Conservation (phyloP, 169 alveolate genomes). For the Plasmodium reichenowi region DNA sequence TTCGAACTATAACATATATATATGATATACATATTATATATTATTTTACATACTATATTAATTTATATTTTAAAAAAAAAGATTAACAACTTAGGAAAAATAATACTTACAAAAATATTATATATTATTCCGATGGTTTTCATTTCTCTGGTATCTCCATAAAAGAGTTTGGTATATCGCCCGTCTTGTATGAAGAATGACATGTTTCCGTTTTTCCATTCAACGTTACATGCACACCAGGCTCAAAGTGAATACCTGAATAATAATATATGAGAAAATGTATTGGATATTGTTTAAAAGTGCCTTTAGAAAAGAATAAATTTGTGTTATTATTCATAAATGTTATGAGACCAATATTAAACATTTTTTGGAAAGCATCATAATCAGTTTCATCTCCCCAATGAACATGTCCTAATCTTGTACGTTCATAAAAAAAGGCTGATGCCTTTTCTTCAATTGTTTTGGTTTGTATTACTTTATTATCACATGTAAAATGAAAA, state of each 20-base stretch:
- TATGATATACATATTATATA: too few relatives aligned
- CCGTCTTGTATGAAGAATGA: slow-evolving; percentile 19
- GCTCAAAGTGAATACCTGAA: slow-evolving; percentile 62
- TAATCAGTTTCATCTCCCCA: slow-evolving; percentile 75
- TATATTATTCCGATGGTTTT: background rate
- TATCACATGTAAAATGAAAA: slow-evolving; percentile 48
- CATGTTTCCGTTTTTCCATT: background rate
- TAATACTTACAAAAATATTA: too few relatives aligned
- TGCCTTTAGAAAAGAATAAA: slow-evolving; percentile 28
- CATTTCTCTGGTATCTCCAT: background rate
- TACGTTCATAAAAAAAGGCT: slow-evolving; percentile 53
- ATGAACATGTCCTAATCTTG: slow-evolving; percentile 59
- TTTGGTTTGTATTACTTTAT: slow-evolving; percentile 29
- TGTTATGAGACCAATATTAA: slow-evolving; percentile 55
- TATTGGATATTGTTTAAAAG: slow-evolving; percentile 20
- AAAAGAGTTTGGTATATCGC: slow-evolving; percentile 22
- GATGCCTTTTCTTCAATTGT: slow-evolving; percentile 47
- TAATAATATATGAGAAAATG: slow-evolving; percentile 38
- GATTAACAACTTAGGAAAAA: too few relatives aligned
- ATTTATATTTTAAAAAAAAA: too few relatives aligned
- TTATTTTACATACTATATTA: too few relatives aligned
- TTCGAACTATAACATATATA: too few relatives aligned
- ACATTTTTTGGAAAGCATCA: slow-evolving; percentile 71
- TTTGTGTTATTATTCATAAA: slow-evolving; percentile 40
- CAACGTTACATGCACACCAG: slow-evolving; percentile 14